Base-by-base conservation (phyloP, 495 filamentous ascomycete species). In the Lophium mytilinum region DNA sequence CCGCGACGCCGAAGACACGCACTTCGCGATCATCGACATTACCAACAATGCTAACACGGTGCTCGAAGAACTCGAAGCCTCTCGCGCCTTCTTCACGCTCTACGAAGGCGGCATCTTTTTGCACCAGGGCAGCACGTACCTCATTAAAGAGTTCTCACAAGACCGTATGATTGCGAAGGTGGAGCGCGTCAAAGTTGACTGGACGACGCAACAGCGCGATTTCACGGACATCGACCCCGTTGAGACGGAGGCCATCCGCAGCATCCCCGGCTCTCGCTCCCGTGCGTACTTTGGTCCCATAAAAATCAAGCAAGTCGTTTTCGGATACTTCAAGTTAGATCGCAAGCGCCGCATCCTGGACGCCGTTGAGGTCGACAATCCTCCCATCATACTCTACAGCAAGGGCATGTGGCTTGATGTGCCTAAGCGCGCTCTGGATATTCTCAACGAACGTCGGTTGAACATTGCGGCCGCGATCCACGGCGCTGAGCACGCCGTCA, bases 341-440 rank as follows among this genome's bases (percentile, higher is more conserved):
- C 86, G 85, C 63, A 79, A 80, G 50, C 79, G 85, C 40, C 82
- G 87, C 21, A 84, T 98, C 48, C 85, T 98, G 45, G 93, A 98
- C 66, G 92, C 93, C 33, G 86, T 96, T 2, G 80, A 88, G 40
- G 90, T 98, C 15, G 87, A 95, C 61, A 95, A 96, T 66, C 93
- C 93, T 8, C 91, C 93, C 12, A 88, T 96, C 52, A 77, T 92
- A 34, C 80, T 89, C 42, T 75, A 83, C 61, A 85, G 80, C 51
- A 95, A 95, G 67, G 93, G 91, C 47, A 90, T 95, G 86, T 98
- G 93, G 93, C 82, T 98, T 19, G 92, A 97, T 65, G 83, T 98
- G 5, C 92, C 93, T 2, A 80, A 81, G 47, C 67, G 58, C 5
- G 90, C 90, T 0, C 82, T 98, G 12, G 81, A 88, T 8, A 89